Percentiles rank a stretch among this genome's conserved stretches.
These are phyloP conservation scores for Dendrobium nobile DNA, from an alignment of 106 monocot genomes.

Conservation along the genomic window DNA sequence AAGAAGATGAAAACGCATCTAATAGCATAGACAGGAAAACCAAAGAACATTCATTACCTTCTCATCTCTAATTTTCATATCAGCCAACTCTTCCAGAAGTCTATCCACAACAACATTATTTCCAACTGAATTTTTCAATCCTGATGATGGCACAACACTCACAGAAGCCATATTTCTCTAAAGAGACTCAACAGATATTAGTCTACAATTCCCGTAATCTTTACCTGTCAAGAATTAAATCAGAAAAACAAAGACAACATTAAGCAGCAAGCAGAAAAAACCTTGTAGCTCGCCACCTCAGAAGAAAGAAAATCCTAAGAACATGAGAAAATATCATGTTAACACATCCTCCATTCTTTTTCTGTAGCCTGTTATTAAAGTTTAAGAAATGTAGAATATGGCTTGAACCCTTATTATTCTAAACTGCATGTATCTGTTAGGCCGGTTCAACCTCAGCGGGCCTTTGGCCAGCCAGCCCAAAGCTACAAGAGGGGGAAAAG, in stretches of 20 bases:
- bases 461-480: too few species aligned
- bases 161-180: constrained; percentile 17
- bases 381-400: too few species aligned
- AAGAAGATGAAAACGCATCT: not conserved
- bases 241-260: not conserved
- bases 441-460: too few species aligned
- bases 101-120: constrained; percentile 15
- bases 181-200: not conserved
- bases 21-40: not conserved
- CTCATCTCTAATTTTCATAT: constrained; percentile 34
- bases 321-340: not conserved
- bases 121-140: constrained; percentile 3
- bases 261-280: too few species aligned
- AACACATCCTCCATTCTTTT: not conserved
- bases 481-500: too few species aligned
- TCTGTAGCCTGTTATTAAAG: too few species aligned
- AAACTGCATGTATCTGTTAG: too few species aligned
- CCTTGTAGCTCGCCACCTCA: too few species aligned
- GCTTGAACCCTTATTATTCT: too few species aligned
- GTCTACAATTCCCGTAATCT: not conserved
- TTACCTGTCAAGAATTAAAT: not conserved
- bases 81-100: constrained; percentile 27
- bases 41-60: constrained; percentile 13
- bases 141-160: constrained; percentile 21
- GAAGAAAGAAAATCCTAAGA: too few species aligned